Evolutionary conservation across 2,329 filamentous ascomycete species (phyloP), one percentile per base, ranked within the genome.

Genomic region (Claviceps digitariae): DNA sequence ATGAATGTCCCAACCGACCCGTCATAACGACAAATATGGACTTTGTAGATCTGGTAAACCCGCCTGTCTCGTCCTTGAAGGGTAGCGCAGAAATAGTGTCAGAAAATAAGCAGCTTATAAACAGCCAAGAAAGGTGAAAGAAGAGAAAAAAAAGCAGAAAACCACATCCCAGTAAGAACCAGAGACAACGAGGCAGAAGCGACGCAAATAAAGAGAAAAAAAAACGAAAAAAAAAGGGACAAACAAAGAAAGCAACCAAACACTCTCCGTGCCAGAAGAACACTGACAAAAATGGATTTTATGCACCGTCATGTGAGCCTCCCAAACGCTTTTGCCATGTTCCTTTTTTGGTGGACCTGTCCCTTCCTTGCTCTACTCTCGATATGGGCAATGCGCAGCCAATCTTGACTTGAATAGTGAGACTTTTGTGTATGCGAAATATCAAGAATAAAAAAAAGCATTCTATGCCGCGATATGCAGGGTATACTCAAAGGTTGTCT

Each of bases 401-500:
- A 15, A 47, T 27, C 25, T 27, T 9, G 41, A 40, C 21, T 31
- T 31, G 44, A 21, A 41, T 52, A 23, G 51, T 29, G 31, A 9
- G 12, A 23, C 10, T 21, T 36, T 17, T 17, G 25, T 41, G 34
- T 41, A 40, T 34, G 45, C 7, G 20, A 9, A 25, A 17, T 23
- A 51, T 38, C 38, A 50, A 38, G 52, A 43, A 38, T 43, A 34
- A 29, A 45, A 17, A 6, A 41, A 52, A 52, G 34, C 40, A 50
- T 50, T 52, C 52, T 52, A 55, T 55, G 50, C 41, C 41, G 29
- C 49, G 47, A 46, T 50, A 52, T 52, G 53, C 47, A 38, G 38
- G 23, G 15, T 52, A 51, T n/a, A 43, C 13, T 23, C 4, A 17
- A 13, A 15, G 6, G 25, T 27, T 29, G 13, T 40, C n/a, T 21